Conservation (phyloP, 495 filamentous ascomycete species). For the Cudoniella acicularis region DNA sequence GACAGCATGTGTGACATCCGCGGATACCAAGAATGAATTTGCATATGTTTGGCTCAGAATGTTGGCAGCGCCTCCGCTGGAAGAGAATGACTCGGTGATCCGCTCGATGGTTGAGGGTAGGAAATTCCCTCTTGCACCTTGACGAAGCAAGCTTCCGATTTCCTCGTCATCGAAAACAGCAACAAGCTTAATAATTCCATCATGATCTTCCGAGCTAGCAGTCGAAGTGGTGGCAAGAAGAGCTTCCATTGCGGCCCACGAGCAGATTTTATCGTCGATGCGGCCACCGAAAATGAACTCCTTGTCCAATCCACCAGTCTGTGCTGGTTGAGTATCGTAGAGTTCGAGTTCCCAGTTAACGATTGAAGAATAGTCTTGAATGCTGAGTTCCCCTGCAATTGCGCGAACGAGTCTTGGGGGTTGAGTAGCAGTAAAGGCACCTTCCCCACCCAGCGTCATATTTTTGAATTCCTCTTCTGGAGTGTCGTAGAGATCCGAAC, state of each 20-base stretch:
- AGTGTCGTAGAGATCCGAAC: conserved; percentile 48
- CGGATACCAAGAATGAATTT: conserved; percentile 87
- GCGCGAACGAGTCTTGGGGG: conserved; percentile 79
- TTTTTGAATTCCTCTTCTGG: conserved; percentile 30
- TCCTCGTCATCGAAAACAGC: conserved; percentile 96
- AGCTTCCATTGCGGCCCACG: conserved; percentile 84
- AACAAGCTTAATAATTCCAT: conserved; percentile 73
- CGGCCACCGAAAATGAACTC: conserved; percentile 94
- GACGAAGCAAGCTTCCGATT: conserved; percentile 83
- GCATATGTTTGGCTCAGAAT: conserved; percentile 80
- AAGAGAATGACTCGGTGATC: conserved; percentile 65
- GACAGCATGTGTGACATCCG: conserved; percentile 90
- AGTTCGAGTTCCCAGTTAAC: conserved; percentile 98
- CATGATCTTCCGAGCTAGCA: conserved; percentile 27
- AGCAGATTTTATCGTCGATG: conserved; percentile 97
- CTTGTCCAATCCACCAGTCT: conserved; percentile 79
- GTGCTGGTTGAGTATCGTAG: conserved; percentile 84
- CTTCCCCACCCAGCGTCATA: conserved; percentile 35
- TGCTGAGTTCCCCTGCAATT: conserved; percentile 68
- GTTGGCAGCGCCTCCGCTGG: conserved; percentile 53
- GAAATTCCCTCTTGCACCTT: conserved; percentile 88
- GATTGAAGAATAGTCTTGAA: conserved; percentile 67
- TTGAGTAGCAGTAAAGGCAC: conserved; percentile 75
- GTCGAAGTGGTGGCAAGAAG: conserved; percentile 61
- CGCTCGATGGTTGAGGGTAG: conserved; percentile 75